Percentiles rank a stretch among this genome's conserved stretches.
Evolutionary conservation across 495 filamentous ascomycete species (phyloP).

Genomic region (Penicillium taxi): DNA sequence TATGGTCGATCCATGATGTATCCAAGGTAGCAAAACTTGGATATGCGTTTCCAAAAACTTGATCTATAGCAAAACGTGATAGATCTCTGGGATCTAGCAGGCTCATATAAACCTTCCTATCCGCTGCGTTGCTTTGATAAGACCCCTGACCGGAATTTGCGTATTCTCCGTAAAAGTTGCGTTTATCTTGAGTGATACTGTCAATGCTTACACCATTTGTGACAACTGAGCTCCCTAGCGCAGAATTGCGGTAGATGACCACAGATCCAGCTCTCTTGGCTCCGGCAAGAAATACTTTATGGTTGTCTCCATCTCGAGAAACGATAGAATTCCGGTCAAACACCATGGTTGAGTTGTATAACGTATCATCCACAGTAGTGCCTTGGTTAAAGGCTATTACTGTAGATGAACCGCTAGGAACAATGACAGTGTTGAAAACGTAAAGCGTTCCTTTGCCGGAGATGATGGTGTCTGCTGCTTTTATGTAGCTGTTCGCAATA

Average conservation of each 20-base stretch:
- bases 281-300: not conserved
- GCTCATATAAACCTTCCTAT: conserved; percentile 2
- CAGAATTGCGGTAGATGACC: conserved; percentile 2
- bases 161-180: conserved; percentile 10
- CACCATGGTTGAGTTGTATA: conserved; percentile 6
- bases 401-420: not conserved
- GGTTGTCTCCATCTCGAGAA: not conserved
- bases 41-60: conserved; percentile 2
- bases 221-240: conserved; percentile 2
- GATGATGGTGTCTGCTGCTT: conserved; percentile 6
- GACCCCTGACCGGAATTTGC: conserved; percentile 4
- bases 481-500: conserved; percentile 11
- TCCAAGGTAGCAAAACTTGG: conserved; percentile 4
- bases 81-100: not conserved
- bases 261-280: conserved; percentile 7
- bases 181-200: conserved; percentile 1
- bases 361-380: not conserved
- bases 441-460: conserved; percentile 7
- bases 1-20: conserved; percentile 7
- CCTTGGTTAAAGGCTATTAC: conserved; percentile 1
- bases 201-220: conserved; percentile 6
- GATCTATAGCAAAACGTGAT: not conserved
- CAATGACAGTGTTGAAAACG: conserved; percentile 8
- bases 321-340: conserved; percentile 4
- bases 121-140: conserved; percentile 5